phyloP scores from a whole-genome alignment of 1,139 yeast species.

The Suhomyces terraborum region DNA sequence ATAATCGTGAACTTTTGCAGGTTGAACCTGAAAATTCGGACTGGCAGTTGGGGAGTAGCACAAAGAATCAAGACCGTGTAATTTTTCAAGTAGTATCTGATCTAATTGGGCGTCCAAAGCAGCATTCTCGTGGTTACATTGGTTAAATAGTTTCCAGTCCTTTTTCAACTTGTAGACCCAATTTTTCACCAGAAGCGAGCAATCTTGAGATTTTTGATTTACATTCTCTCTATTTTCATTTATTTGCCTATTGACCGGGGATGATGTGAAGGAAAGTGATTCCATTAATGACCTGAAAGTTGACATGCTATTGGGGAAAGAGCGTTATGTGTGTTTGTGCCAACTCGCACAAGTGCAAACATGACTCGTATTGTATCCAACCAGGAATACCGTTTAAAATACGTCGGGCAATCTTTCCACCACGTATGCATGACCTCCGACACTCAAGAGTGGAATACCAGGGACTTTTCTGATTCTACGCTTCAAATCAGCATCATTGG shows the following conservation, averaged over 20 bases:
- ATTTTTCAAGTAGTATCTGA: background rate
- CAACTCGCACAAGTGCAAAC: slow-evolving; percentile 5
- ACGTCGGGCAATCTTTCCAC: slow-evolving; percentile 95
- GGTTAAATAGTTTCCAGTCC: background rate
- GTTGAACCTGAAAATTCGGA: background rate
- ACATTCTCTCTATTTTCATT: background rate
- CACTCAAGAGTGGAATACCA: slow-evolving; percentile 95
- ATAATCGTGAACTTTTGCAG: background rate
- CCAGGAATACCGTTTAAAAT: slow-evolving; percentile 45
- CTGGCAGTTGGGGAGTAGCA: background rate
- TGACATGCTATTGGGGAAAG: background rate
- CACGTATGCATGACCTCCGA: slow-evolving; percentile 89
- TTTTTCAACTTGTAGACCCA: background rate
- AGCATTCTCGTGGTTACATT: background rate
- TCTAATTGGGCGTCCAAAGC: background rate
- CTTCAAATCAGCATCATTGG: slow-evolving; percentile 97
- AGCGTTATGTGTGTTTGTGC: slow-evolving; percentile 1
- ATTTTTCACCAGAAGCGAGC: background rate
- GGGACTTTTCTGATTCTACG: slow-evolving; percentile 94
- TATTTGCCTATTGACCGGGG: background rate
- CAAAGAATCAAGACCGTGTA: background rate
- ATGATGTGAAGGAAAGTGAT: background rate
- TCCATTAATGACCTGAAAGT: background rate
- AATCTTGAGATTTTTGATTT: background rate
- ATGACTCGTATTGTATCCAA: slow-evolving; percentile 7